Percentiles rank a stretch among this genome's conserved stretches.
Evolutionary conservation across 78 protist genomes (phyloP).

Genomic region (Corallochytrium limacisporum): DNA sequence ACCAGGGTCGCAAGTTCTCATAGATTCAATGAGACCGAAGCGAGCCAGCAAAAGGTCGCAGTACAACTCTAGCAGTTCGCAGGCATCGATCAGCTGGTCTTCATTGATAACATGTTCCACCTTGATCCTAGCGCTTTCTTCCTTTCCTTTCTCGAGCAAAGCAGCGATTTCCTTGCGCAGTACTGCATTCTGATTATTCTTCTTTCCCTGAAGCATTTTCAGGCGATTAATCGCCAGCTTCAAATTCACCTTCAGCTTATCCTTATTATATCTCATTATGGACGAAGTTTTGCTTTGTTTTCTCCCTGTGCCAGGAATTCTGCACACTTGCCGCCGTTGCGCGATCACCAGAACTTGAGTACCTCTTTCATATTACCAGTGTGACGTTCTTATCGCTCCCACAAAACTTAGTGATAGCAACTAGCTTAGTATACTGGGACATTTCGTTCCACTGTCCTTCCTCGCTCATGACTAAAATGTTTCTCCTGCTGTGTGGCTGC

Average conservation of each 20-base stretch:
- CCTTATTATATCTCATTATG: too few species aligned
- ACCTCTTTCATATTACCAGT: too few species aligned
- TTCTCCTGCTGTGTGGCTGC: too few species aligned
- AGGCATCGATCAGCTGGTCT: slow-evolving; percentile 1
- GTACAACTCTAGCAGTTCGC: slow-evolving; percentile 6
- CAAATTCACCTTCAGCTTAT: neutral
- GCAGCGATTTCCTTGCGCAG: neutral
- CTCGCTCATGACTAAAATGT: too few species aligned
- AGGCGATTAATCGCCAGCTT: slow-evolving; percentile 2
- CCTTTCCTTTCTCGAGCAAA: slow-evolving; percentile 4
- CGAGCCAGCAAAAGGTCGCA: slow-evolving; percentile 16
- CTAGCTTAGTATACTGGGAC: too few species aligned
- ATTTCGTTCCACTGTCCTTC: too few species aligned
- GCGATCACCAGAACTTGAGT: too few species aligned
- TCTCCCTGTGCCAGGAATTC: too few species aligned
- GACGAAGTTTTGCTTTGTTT: too few species aligned
- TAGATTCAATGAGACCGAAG: neutral
- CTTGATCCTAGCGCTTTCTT: slow-evolving; percentile 7
- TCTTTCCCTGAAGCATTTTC: neutral
- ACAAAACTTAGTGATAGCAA: too few species aligned
- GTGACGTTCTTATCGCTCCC: too few species aligned
- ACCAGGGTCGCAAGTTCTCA: neutral
- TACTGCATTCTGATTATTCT: neutral
- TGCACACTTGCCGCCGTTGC: too few species aligned
- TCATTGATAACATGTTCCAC: slow-evolving; percentile 12